These are phyloP conservation scores for Penstemon newberryi DNA, from an alignment of 257 asterid species.

Conservation along the genomic window DNA sequence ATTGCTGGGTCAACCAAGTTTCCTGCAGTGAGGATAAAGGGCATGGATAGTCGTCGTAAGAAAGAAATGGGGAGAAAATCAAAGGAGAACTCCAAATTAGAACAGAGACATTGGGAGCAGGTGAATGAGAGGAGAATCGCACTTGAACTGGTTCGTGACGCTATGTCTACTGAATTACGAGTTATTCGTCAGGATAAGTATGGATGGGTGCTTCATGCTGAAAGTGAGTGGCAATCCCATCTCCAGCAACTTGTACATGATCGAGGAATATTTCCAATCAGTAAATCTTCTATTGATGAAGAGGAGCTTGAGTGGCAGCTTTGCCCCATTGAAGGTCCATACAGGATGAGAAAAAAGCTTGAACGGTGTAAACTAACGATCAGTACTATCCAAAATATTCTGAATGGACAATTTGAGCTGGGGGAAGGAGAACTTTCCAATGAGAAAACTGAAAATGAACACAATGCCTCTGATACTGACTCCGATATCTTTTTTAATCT, in stretches of 20 bases:
- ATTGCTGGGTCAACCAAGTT: constrained; percentile 89
- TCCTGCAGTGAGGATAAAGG: constrained; percentile 92
- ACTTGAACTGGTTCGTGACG: constrained; percentile 91
- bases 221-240: constrained; percentile 97
- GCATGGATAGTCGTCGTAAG: constrained; percentile 93
- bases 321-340: constrained; percentile 99
- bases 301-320: constrained; percentile 93
- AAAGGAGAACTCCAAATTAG: constrained; percentile 66
- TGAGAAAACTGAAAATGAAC: constrained; percentile 66
- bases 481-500: constrained; percentile 64
- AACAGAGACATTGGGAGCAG: constrained; percentile 91
- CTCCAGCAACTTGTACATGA: constrained; percentile 96
- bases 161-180: constrained; percentile 93
- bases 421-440: constrained; percentile 63
- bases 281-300: constrained; percentile 52
- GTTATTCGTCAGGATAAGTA: constrained; percentile 98
- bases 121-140: constrained; percentile 92
- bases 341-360: constrained; percentile 93
- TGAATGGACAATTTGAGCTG: constrained; percentile 58
- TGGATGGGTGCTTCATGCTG: constrained; percentile 99
- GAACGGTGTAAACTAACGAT: constrained; percentile 77
- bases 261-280: constrained; percentile 83
- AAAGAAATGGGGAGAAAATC: constrained; percentile 82
- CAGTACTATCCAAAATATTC: constrained; percentile 73
- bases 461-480: constrained; percentile 49